Conservation (phyloP, 2,329 filamentous ascomycete species). For the Calycina herbarum region DNA sequence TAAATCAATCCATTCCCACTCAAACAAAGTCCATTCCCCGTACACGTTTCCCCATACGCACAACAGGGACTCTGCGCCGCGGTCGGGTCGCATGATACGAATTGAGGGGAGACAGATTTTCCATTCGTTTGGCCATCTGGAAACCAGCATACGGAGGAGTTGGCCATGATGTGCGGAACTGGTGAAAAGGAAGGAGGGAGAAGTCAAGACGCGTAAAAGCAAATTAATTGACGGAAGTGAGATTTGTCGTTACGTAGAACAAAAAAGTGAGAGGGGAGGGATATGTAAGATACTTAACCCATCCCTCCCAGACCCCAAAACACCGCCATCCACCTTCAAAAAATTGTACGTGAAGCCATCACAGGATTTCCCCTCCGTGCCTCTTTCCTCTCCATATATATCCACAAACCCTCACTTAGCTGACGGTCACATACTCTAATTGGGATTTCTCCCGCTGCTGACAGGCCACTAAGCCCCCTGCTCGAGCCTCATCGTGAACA, state of each 20-base stretch:
- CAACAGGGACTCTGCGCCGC: not conserved
- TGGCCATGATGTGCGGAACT: not conserved
- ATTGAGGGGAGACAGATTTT: not conserved
- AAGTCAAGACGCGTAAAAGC: too few species aligned
- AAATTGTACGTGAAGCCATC: not conserved
- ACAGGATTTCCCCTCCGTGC: not conserved
- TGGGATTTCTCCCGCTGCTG: too few species aligned
- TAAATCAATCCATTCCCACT: constrained; percentile 7
- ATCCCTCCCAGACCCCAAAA: too few species aligned
- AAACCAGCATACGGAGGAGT: constrained; percentile 1
- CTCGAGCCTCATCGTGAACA: too few species aligned
- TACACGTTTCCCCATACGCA: not conserved
- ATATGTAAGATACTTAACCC: not conserved
- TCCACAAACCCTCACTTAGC: not conserved
- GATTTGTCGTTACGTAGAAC: not conserved
- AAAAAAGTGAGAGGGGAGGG: too few species aligned
- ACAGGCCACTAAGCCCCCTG: too few species aligned
- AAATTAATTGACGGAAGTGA: not conserved
- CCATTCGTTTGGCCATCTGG: constrained; percentile 2
- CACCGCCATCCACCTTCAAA: not conserved
- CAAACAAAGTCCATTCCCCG: not conserved
- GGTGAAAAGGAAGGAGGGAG: too few species aligned
- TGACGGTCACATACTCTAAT: not conserved
- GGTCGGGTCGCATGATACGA: not conserved
- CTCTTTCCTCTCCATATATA: not conserved